Conservation (phyloP, 306 rosid genomes). For the Vigna nakashimae region DNA sequence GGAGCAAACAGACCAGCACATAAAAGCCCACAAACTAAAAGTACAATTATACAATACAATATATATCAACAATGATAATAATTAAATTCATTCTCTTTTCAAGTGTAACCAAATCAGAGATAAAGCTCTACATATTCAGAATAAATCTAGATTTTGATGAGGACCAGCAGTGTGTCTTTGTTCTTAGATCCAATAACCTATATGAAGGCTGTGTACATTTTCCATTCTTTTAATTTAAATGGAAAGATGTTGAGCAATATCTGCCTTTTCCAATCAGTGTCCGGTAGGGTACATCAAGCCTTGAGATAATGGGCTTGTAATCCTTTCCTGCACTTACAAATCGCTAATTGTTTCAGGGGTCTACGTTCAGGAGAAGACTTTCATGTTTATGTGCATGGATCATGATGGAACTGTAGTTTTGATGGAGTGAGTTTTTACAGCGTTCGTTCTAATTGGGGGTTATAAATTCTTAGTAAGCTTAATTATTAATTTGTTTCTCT, state of each 20-base stretch:
- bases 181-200: slow-evolving; percentile 20
- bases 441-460: slow-evolving; percentile 21
- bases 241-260: not conserved
- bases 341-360: slow-evolving; percentile 65
- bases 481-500: slow-evolving; percentile 43
- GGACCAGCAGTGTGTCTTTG: slow-evolving; percentile 13
- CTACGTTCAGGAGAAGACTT: slow-evolving; percentile 65
- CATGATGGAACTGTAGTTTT: slow-evolving; percentile 78
- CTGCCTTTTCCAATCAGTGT: slow-evolving; percentile 5
- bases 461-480: slow-evolving; percentile 22
- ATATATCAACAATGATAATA: too few relatives aligned
- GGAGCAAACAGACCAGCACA: too few relatives aligned
- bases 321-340: slow-evolving; percentile 39
- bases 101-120: not conserved
- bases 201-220: slow-evolving; percentile 9
- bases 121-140: not conserved
- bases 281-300: slow-evolving; percentile 27
- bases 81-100: too few relatives aligned
- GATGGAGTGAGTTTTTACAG: slow-evolving; percentile 80
- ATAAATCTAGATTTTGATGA: not conserved
- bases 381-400: slow-evolving; percentile 87
- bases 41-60: too few relatives aligned
- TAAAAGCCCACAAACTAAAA: too few relatives aligned
- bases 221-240: slow-evolving; percentile 7
- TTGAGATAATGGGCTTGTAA: slow-evolving; percentile 21